phyloP scores from a whole-genome alignment of 176 grass and related monocot genomes.

The Secale cereale region DNA sequence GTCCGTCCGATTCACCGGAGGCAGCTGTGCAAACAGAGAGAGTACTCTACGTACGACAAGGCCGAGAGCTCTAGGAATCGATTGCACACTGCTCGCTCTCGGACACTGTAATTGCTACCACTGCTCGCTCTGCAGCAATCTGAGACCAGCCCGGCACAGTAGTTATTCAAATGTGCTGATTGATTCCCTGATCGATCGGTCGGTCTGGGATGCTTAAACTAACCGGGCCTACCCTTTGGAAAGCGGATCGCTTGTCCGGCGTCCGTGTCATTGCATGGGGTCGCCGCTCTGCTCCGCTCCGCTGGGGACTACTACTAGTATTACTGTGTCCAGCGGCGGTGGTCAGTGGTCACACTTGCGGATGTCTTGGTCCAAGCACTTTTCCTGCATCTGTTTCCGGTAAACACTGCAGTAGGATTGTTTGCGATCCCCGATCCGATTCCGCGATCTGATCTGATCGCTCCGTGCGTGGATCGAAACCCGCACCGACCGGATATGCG shows the following conservation, averaged over 20 bases:
- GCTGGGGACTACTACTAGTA: background rate
- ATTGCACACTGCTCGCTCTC: background rate
- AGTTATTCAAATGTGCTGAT: too few relatives aligned
- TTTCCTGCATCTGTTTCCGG: background rate
- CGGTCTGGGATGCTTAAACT: slow-evolving; percentile 23
- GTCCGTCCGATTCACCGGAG: background rate
- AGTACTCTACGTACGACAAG: too few relatives aligned
- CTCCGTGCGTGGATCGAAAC: background rate
- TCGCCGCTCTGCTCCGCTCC: too few relatives aligned
- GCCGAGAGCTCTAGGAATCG: background rate
- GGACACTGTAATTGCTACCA: background rate
- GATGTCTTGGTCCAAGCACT: background rate
- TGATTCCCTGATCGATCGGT: too few relatives aligned
- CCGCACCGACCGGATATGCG: too few relatives aligned
- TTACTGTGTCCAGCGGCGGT: too few relatives aligned
- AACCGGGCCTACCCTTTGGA: background rate
- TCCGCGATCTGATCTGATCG: too few relatives aligned
- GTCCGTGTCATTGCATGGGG: too few relatives aligned
- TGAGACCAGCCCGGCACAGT: background rate
- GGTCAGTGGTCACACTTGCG: background rate
- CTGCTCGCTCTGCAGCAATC: background rate
- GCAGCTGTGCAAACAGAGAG: background rate
- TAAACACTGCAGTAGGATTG: too few relatives aligned
- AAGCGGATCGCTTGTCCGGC: slow-evolving; percentile 27
- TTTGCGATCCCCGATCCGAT: too few relatives aligned